Conservation (phyloP, 306 rosid genomes). For the barrel medic (Medicago truncatula) region MtrunA17r5.0-ANR NC_053042.1:51428501-51429000, state of each 20-base stretch:
- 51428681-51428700: conserved; percentile 46
- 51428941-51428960: neutral
- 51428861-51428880: neutral
- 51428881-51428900: neutral
- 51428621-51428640: neutral
- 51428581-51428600: neutral
- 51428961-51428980: conserved; percentile 18
- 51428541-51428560: neutral
- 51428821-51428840: neutral
- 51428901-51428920: neutral
- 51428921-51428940: neutral
- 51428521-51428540: too few relatives aligned
- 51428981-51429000: conserved; percentile 51
- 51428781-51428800: conserved; percentile 13
- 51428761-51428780: conserved; percentile 61
- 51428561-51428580: neutral
- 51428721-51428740: conserved; percentile 42
- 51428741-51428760: conserved; percentile 46
- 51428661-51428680: conserved; percentile 38
- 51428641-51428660: conserved; percentile 35
- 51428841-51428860: neutral
- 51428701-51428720: conserved; percentile 53
- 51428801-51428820: conserved; percentile 45
- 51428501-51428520: too few relatives aligned
- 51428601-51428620: neutral